These are phyloP conservation scores for Sporothrix euskadiensis DNA, from an alignment of 2,329 filamentous ascomycete genomes.

Conservation along the genomic window DNA sequence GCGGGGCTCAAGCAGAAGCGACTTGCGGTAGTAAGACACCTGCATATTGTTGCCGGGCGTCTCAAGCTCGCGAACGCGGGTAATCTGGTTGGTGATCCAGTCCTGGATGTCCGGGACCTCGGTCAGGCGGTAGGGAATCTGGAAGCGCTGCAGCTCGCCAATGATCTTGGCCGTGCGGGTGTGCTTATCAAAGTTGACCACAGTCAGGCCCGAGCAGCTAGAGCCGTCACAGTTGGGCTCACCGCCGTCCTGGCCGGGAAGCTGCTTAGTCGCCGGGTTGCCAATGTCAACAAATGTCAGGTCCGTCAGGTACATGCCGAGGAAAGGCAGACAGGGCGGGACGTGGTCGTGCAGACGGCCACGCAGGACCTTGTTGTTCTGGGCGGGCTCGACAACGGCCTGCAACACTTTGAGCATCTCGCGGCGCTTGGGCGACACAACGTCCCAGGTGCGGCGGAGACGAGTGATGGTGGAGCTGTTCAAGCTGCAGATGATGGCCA, in stretches of 20 bases:
- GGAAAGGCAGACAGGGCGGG: conserved; percentile 89
- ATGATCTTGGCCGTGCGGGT: conserved; percentile 93
- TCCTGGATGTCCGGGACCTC: conserved; percentile 87
- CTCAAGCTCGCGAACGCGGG: conserved; percentile 65
- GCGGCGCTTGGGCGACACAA: conserved; percentile 80
- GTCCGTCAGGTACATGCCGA: conserved; percentile 95
- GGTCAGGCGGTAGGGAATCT: conserved; percentile 83
- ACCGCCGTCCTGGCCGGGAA: conserved; percentile 53
- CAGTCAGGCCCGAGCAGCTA: conserved; percentile 65
- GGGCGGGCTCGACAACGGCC: conserved; percentile 81
- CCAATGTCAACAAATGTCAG: conserved; percentile 93
- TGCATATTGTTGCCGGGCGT: conserved; percentile 56
- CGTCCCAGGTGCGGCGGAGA: conserved; percentile 88
- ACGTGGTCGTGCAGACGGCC: conserved; percentile 81
- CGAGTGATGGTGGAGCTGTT: conserved; percentile 90
- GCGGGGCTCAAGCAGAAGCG: conserved; percentile 77
- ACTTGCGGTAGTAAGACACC: conserved; percentile 74
- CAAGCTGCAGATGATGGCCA: conserved; percentile 94
- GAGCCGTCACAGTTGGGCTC: conserved; percentile 43
- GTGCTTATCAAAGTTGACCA: conserved; percentile 99
- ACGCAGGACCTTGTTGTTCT: conserved; percentile 87
- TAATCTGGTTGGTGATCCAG: conserved; percentile 83
- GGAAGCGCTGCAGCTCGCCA: conserved; percentile 91
- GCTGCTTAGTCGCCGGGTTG: conserved; percentile 80
- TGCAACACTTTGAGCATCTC: conserved; percentile 76